A percentile compares a stretch with the other conserved stretches of the same genome.
Evolutionary conservation across 495 filamentous ascomycete genomes (phyloP).

Genomic region (Penicillium egyptiacum): DNA sequence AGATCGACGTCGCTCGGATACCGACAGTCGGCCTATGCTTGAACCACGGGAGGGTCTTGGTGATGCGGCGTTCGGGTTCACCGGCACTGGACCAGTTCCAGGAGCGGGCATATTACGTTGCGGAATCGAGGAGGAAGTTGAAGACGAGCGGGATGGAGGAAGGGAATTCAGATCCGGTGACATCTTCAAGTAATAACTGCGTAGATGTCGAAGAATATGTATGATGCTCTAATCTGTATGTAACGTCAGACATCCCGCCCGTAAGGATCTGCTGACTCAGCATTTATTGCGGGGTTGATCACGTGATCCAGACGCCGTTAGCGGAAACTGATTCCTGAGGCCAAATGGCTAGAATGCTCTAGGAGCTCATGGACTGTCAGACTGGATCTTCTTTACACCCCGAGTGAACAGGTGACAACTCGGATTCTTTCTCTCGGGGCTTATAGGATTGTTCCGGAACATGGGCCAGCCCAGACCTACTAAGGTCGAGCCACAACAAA

Average conservation of each 20-base stretch:
- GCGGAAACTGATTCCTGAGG: background rate
- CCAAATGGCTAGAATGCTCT: background rate
- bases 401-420: background rate
- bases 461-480: background rate
- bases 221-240: conserved; percentile 9
- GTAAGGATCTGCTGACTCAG: conserved; percentile 16
- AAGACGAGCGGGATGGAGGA: conserved; percentile 59
- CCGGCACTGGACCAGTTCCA: conserved; percentile 24
- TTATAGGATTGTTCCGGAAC: conserved; percentile 4
- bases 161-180: conserved; percentile 76
- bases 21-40: conserved; percentile 52
- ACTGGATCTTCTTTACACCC: background rate
- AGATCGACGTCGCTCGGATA: conserved; percentile 56
- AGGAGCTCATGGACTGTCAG: background rate
- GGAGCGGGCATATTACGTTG: conserved; percentile 33
- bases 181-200: conserved; percentile 39
- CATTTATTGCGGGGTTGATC: conserved; percentile 6
- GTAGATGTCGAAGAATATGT: background rate
- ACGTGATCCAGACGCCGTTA: background rate
- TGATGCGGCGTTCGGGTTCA: conserved; percentile 42
- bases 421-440: conserved; percentile 1
- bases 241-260: background rate
- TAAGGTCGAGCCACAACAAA: background rate
- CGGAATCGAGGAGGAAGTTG: conserved; percentile 37
- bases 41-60: conserved; percentile 53